A percentile compares a stretch with the other conserved stretches of the same genome.
Conservation (phyloP, 2,329 filamentous ascomycete genomes). For the Exophiala sideris region DNA sequence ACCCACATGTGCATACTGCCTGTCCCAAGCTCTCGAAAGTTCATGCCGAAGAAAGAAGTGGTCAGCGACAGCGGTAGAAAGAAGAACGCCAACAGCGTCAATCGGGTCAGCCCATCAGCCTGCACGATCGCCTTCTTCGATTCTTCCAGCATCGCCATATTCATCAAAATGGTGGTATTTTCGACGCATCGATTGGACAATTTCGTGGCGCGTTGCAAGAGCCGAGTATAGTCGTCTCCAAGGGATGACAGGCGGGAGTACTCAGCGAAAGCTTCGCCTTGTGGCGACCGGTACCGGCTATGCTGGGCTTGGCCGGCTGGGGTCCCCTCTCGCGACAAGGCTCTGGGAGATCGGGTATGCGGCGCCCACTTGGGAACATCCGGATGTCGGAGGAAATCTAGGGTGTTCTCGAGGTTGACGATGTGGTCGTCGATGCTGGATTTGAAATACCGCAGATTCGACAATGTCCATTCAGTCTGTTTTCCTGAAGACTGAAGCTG, state of each 20-base stretch:
- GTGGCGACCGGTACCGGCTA: too few species aligned
- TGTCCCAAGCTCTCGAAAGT: too few species aligned
- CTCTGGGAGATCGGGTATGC: too few species aligned
- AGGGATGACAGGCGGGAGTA: too few species aligned
- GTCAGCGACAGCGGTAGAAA: conserved; percentile 30
- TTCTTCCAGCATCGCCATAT: conserved; percentile 28
- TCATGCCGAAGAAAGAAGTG: too few species aligned
- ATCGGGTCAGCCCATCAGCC: conserved; percentile 28
- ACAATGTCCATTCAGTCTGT: conserved; percentile 8
- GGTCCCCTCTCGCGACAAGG: too few species aligned
- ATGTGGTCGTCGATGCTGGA: conserved; percentile 9
- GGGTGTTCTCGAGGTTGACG: background rate
- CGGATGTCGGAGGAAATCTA: too few species aligned
- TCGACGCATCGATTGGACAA: conserved; percentile 14
- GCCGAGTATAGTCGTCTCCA: too few species aligned
- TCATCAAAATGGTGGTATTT: conserved; percentile 28
- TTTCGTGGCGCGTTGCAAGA: background rate
- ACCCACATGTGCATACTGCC: too few species aligned
- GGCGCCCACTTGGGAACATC: too few species aligned
- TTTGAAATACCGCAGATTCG: conserved; percentile 16
- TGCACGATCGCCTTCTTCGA: conserved; percentile 29
- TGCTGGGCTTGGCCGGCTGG: too few species aligned
- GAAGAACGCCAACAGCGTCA: conserved; percentile 31
- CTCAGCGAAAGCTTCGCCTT: too few species aligned
- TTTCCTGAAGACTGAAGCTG: background rate